phyloP scores from a whole-genome alignment of 805 yeast species.

The Phaffomyces antillensis region DNA sequence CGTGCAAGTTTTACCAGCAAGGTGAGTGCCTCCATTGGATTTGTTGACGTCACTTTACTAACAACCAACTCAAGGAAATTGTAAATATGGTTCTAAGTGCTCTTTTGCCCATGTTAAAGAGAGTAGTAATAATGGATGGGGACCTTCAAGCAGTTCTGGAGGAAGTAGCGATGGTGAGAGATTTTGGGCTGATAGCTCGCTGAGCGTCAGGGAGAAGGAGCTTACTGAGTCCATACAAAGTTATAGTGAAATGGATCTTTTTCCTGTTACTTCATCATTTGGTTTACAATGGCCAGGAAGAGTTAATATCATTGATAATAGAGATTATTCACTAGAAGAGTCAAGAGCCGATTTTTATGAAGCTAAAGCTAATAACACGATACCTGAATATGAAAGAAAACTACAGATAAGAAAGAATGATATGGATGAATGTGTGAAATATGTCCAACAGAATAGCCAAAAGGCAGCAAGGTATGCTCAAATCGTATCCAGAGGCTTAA shows the following conservation, averaged over 20 bases:
- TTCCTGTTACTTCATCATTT: constrained; percentile 32
- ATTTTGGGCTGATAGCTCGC: constrained; percentile 19
- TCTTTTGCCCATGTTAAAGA: constrained; percentile 34
- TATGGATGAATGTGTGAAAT: constrained; percentile 35
- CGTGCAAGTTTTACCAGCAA: constrained; percentile 38
- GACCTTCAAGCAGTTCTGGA: not conserved
- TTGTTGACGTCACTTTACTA: not conserved
- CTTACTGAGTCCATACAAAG: constrained; percentile 20
- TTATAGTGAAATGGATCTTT: constrained; percentile 19
- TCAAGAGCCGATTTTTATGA: constrained; percentile 38
- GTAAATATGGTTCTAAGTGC: constrained; percentile 38
- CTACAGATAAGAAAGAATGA: constrained; percentile 38
- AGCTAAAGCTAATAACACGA: constrained; percentile 30
- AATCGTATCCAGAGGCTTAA: constrained; percentile 29
- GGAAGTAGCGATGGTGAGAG: constrained; percentile 9
- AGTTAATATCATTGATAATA: constrained; percentile 39
- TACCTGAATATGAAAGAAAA: constrained; percentile 34
- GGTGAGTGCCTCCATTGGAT: constrained; percentile 17
- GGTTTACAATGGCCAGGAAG: constrained; percentile 44
- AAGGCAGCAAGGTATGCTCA: constrained; percentile 56
- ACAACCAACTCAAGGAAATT: constrained; percentile 17
- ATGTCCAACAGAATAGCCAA: constrained; percentile 32
- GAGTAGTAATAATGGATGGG: constrained; percentile 8
- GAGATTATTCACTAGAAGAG: constrained; percentile 53
- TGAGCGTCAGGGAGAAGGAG: constrained; percentile 23